Conservation (phyloP, 305 asterid genomes). For the Fraxinus latifolia region DNA sequence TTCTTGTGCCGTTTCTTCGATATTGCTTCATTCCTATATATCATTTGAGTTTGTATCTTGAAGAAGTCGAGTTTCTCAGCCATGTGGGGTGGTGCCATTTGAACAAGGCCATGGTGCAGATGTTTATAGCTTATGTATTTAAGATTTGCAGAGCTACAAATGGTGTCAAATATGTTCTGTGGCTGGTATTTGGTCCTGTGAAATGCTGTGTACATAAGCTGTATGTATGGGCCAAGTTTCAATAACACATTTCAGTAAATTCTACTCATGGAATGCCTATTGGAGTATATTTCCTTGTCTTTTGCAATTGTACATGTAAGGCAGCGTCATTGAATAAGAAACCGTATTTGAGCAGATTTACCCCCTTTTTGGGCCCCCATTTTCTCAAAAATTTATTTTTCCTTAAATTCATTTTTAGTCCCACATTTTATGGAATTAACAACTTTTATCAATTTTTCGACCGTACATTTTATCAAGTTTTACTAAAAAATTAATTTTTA, state of each 20-base stretch:
- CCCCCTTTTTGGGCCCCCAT: neutral
- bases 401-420: neutral
- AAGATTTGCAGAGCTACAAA: neutral
- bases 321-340: neutral
- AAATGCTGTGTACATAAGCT: neutral
- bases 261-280: neutral
- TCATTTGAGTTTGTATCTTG: neutral
- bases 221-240: neutral
- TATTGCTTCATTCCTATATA: neutral
- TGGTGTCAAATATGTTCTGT: neutral
- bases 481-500: neutral
- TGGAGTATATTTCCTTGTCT: neutral
- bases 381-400: neutral
- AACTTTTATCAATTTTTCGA: neutral
- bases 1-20: neutral
- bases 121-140: neutral
- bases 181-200: neutral
- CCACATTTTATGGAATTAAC: neutral
- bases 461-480: neutral
- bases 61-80: neutral
- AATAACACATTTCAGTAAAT: neutral
- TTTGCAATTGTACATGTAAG: neutral
- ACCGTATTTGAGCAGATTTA: neutral
- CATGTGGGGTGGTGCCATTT: neutral
- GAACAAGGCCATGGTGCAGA: neutral